Evolutionary conservation across 1,139 yeast genomes (phyloP).

Genomic region (Ogataea hybrid): DNA sequence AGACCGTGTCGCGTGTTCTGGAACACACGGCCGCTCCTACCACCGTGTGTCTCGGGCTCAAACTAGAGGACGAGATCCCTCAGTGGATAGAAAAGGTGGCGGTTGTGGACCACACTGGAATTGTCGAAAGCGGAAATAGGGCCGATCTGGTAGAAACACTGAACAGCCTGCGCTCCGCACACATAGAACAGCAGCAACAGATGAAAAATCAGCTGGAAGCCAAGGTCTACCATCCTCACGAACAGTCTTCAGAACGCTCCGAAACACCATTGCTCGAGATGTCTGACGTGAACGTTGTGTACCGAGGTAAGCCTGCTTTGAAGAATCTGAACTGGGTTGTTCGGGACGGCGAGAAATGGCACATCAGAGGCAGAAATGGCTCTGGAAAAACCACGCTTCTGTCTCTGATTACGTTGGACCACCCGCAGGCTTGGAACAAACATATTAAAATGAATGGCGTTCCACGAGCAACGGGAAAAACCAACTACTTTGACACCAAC

Average conservation of each 20-base stretch:
- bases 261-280: conserved; percentile 48
- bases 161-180: conserved; percentile 29
- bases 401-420: conserved; percentile 86
- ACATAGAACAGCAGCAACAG: conserved; percentile 21
- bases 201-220: conserved; percentile 21
- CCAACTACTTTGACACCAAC: conserved; percentile 77
- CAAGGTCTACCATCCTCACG: conserved; percentile 10
- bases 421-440: conserved; percentile 92
- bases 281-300: conserved; percentile 60
- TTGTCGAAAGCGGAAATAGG: conserved; percentile 48
- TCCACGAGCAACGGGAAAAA: conserved; percentile 72
- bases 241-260: conserved; percentile 3
- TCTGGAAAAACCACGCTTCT: conserved; percentile 89
- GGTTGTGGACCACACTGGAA: conserved; percentile 54
- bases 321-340: conserved; percentile 65
- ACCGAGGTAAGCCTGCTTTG: conserved; percentile 61
- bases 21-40: conserved; percentile 30
- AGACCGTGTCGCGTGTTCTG: conserved; percentile 54
- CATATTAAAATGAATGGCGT: conserved; percentile 62
- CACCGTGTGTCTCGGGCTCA: conserved; percentile 64
- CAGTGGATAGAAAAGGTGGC: conserved; percentile 76
- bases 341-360: conserved; percentile 77
- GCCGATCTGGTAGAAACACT: conserved; percentile 34
- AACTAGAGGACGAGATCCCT: conserved; percentile 75
- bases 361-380: conserved; percentile 86